phyloP scores from a whole-genome alignment of 441 rosid species.

The Pelargonium myrrhifolium region DNA sequence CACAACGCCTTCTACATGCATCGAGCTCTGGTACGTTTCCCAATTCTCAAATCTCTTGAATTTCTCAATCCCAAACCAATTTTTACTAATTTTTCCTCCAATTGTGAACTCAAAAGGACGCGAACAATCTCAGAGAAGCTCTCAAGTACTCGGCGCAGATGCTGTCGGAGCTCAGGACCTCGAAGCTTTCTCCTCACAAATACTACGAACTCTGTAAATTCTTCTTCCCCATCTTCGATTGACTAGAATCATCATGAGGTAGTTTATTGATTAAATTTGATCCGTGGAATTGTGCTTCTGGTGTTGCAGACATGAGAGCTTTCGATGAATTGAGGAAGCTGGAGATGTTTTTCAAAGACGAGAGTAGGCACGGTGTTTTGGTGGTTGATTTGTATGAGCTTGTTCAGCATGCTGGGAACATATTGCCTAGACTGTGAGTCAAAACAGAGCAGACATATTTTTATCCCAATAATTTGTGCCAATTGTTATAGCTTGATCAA shows the following conservation, averaged over 20 bases:
- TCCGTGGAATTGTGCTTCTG: neutral
- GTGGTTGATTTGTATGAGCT: constrained; percentile 59
- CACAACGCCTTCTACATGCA: constrained; percentile 66
- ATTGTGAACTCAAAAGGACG: constrained; percentile 32
- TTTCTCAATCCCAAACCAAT: neutral
- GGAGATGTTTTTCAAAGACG: constrained; percentile 61
- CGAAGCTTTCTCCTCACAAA: constrained; percentile 66
- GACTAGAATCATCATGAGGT: neutral
- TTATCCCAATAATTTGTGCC: neutral
- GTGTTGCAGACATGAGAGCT: constrained; percentile 49
- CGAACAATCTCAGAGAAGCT: constrained; percentile 55
- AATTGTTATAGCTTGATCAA: neutral
- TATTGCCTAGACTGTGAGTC: constrained; percentile 55
- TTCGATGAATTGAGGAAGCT: constrained; percentile 56
- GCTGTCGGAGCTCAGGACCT: constrained; percentile 66
- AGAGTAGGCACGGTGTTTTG: constrained; percentile 51
- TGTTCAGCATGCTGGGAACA: constrained; percentile 69
- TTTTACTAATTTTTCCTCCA: constrained; percentile 11
- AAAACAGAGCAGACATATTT: neutral
- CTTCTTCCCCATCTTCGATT: constrained; percentile 10
- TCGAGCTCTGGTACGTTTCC: constrained; percentile 43
- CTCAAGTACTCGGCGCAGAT: constrained; percentile 60
- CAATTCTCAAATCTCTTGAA: neutral
- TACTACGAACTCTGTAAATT: constrained; percentile 57
- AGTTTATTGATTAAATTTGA: constrained; percentile 13